Conservation (phyloP, 768 basidiomycete genomes). For the Coprinopsis sp. region DNA sequence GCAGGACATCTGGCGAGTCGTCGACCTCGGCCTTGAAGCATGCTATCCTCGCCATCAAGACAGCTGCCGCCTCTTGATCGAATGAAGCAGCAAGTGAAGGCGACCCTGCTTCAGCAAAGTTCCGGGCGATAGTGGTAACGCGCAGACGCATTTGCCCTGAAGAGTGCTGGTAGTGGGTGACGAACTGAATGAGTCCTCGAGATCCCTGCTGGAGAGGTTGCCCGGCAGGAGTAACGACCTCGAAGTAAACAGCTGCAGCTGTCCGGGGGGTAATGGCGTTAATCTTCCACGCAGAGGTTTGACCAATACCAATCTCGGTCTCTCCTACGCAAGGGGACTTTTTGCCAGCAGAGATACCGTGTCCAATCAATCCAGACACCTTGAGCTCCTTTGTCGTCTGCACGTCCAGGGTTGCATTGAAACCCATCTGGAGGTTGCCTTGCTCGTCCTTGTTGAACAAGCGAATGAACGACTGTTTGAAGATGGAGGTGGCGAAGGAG, state of each 20-base stretch:
- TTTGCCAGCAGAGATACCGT: constrained; percentile 95
- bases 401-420: constrained; percentile 98
- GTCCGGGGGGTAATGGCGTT: constrained; percentile 86
- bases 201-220: constrained; percentile 86
- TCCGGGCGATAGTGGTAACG: constrained; percentile 97
- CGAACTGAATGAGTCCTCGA: constrained; percentile 94
- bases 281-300: constrained; percentile 98
- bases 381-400: constrained; percentile 99
- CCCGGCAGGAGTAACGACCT: constrained; percentile 96
- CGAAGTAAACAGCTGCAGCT: constrained; percentile 92
- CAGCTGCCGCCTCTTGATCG: constrained; percentile 97
- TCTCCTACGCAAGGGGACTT: constrained; percentile 96
- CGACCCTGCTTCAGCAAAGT: constrained; percentile 96
- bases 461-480: constrained; percentile 96
- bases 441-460: constrained; percentile 91
- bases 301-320: constrained; percentile 98
- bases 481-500: constrained; percentile 95
- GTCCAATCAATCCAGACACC: constrained; percentile 96
- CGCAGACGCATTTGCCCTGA: constrained; percentile 93
- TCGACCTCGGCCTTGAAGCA: constrained; percentile 99
- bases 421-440: constrained; percentile 92
- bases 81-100: constrained; percentile 90
- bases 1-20: constrained; percentile 90
- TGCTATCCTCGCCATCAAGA: constrained; percentile 97
- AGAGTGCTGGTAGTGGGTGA: constrained; percentile 97